A percentile compares a stretch with the other conserved stretches of the same genome.
Evolutionary conservation across 495 filamentous ascomycete species (phyloP).

Genomic region (Daldinia bambusicola): DNA sequence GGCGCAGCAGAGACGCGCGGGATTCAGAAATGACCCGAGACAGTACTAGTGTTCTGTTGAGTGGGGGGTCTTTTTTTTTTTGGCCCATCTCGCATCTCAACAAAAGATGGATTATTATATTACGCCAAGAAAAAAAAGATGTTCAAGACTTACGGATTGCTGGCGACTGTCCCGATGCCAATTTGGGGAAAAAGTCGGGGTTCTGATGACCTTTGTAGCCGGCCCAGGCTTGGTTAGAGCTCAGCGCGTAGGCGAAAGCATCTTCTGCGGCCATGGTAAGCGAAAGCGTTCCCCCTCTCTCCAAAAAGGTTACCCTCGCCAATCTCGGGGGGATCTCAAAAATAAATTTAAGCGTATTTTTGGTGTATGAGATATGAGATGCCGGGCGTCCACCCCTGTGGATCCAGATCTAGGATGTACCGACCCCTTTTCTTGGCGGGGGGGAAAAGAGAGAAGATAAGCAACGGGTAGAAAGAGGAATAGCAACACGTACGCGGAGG

Average conservation of each 20-base stretch:
- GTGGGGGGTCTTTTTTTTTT: slow-evolving; percentile 25
- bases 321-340: slow-evolving; percentile 41
- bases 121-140: background rate
- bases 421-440: slow-evolving; percentile 34
- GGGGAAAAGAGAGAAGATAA: slow-evolving; percentile 3
- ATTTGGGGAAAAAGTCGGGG: slow-evolving; percentile 76
- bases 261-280: slow-evolving; percentile 57
- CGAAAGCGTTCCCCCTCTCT: slow-evolving; percentile 7
- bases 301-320: slow-evolving; percentile 23
- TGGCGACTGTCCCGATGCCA: slow-evolving; percentile 75
- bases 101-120: slow-evolving; percentile 21
- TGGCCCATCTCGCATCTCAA: slow-evolving; percentile 39
- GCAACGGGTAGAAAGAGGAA: slow-evolving; percentile 10
- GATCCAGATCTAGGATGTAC: slow-evolving; percentile 35
- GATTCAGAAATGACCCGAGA: slow-evolving; percentile 11
- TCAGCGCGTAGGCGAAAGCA: slow-evolving; percentile 64
- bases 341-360: slow-evolving; percentile 40
- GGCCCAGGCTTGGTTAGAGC: slow-evolving; percentile 78
- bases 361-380: slow-evolving; percentile 31
- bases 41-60: slow-evolving; percentile 41
- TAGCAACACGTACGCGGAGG: slow-evolving; percentile 39
- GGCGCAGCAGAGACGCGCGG: slow-evolving; percentile 7
- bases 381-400: slow-evolving; percentile 36
- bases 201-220: slow-evolving; percentile 70
- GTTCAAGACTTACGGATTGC: slow-evolving; percentile 66